Conservation (phyloP, 2,329 filamentous ascomycete genomes). For the Beauveria pseudobassiana region DNA sequence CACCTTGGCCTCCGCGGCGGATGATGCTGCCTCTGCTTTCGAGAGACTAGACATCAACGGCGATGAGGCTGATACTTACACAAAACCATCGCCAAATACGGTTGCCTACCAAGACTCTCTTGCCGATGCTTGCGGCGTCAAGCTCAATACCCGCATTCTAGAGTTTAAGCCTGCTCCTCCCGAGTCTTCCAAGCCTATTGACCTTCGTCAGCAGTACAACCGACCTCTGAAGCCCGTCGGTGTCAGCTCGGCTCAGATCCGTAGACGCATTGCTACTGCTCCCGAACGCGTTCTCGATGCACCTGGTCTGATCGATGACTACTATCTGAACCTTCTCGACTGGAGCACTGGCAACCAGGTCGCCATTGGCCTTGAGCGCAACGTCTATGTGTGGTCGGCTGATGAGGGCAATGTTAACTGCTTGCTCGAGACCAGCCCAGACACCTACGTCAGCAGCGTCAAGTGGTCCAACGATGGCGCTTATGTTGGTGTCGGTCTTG, state of each 20-base stretch:
- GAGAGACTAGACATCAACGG: constrained; percentile 70
- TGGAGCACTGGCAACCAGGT: constrained; percentile 98
- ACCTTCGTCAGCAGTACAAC: constrained; percentile 96
- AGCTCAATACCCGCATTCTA: constrained; percentile 88
- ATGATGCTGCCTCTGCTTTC: constrained; percentile 72
- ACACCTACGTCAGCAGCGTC: constrained; percentile 96
- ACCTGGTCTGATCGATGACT: constrained; percentile 92
- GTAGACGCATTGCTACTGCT: constrained; percentile 85
- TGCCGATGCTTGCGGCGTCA: constrained; percentile 85
- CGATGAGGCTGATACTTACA: constrained; percentile 60
- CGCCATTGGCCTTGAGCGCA: constrained; percentile 92
- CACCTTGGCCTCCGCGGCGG: constrained; percentile 66
- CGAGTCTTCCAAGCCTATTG: constrained; percentile 96
- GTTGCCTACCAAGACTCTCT: constrained; percentile 89
- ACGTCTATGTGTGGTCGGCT: constrained; percentile 97
- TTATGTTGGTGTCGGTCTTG: constrained; percentile 91
- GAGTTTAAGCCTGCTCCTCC: constrained; percentile 98
- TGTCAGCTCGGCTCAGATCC: constrained; percentile 72
- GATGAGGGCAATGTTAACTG: constrained; percentile 85
- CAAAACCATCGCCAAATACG: constrained; percentile 77
- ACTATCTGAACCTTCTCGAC: constrained; percentile 97
- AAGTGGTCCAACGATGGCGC: constrained; percentile 98
- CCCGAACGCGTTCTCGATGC: constrained; percentile 95
- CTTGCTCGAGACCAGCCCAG: constrained; percentile 76
- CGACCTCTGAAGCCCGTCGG: constrained; percentile 76